Evolutionary conservation across 2,329 filamentous ascomycete species (phyloP).

Genomic region (Pseudovirgaria hyperparasitica): DNA sequence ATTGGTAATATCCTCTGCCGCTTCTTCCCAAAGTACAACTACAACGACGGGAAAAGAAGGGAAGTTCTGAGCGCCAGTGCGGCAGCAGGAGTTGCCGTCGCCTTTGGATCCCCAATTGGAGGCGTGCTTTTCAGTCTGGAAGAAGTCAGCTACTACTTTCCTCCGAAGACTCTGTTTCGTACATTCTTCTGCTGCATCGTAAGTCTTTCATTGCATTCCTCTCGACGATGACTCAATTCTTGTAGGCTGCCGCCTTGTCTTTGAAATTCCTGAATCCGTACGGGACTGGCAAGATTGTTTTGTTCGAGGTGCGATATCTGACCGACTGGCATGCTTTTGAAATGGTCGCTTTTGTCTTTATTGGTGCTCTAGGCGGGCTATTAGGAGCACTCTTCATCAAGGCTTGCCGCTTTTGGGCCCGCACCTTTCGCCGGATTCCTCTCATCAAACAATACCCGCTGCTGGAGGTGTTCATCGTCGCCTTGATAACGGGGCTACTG

Average conservation of each 20-base stretch:
- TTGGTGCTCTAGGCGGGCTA: slow-evolving; percentile 74
- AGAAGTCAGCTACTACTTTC: slow-evolving; percentile 95
- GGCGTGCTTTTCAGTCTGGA: slow-evolving; percentile 89
- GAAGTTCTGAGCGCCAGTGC: slow-evolving; percentile 90
- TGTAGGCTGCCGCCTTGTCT: slow-evolving; percentile 59
- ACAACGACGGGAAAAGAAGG: slow-evolving; percentile 85
- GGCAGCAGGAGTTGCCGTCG: slow-evolving; percentile 83
- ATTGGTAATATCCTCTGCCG: slow-evolving; percentile 92
- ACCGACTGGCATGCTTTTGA: slow-evolving; percentile 94
- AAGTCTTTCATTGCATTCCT: slow-evolving; percentile 13
- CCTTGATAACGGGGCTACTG: slow-evolving; percentile 67
- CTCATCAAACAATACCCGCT: slow-evolving; percentile 74
- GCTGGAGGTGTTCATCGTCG: slow-evolving; percentile 79
- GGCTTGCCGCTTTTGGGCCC: slow-evolving; percentile 79
- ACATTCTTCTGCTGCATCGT: slow-evolving; percentile 98
- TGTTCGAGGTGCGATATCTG: slow-evolving; percentile 86
- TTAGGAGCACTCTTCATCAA: slow-evolving; percentile 93
- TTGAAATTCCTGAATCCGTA: slow-evolving; percentile 95
- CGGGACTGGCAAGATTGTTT: slow-evolving; percentile 88
- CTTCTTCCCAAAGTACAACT: slow-evolving; percentile 86
- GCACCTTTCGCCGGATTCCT: slow-evolving; percentile 68
- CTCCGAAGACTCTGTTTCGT: slow-evolving; percentile 89
- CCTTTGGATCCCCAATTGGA: slow-evolving; percentile 81
- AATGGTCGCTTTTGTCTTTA: slow-evolving; percentile 68
- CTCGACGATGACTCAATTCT: slow-evolving; percentile 3